Percentiles rank a stretch among this genome's conserved stretches.
Conservation (phyloP, 176 grass and related monocot genomes). For the Melocanna baccifera region DNA sequence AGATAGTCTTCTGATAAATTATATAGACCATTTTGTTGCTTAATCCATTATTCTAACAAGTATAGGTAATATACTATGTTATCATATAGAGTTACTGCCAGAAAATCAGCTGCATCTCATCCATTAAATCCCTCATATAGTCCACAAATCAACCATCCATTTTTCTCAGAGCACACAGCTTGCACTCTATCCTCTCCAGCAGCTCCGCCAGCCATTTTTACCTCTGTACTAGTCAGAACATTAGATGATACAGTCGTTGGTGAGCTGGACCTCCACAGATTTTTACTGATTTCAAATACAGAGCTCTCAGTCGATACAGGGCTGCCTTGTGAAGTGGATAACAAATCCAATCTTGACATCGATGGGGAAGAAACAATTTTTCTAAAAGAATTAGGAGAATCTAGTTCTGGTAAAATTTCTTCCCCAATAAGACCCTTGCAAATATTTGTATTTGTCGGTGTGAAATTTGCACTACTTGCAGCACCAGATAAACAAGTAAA, state of each 20-base stretch:
- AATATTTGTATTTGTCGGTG: constrained; percentile 94
- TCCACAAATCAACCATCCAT: constrained; percentile 96
- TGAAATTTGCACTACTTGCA: constrained; percentile 95
- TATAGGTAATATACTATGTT: constrained; percentile 85
- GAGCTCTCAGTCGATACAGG: constrained; percentile 41
- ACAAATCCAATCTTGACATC: constrained; percentile 69
- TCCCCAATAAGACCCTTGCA: constrained; percentile 86
- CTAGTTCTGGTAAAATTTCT: constrained; percentile 92
- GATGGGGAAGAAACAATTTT: constrained; percentile 87
- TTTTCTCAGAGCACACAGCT: constrained; percentile 98
- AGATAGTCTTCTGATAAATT: constrained; percentile 21
- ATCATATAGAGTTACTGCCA: constrained; percentile 91
- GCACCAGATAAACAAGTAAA: constrained; percentile 98
- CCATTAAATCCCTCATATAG: constrained; percentile 99
- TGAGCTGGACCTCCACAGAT: constrained; percentile 58
- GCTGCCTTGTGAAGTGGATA: constrained; percentile 53
- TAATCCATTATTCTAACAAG: constrained; percentile 68
- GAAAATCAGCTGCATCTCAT: constrained; percentile 94
- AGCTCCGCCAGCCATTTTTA: constrained; percentile 92
- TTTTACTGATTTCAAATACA: constrained; percentile 63
- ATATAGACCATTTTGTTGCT: constrained; percentile 41
- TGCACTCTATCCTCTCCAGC: constrained; percentile 99
- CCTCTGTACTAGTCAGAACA: constrained; percentile 76
- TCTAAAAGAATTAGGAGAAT: constrained; percentile 94
- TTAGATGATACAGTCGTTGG: constrained; percentile 64